These are phyloP conservation scores for Moesziomyces aphidis DNA, from an alignment of 1,284 basidiomycete genomes.

Conservation along the genomic window DNA sequence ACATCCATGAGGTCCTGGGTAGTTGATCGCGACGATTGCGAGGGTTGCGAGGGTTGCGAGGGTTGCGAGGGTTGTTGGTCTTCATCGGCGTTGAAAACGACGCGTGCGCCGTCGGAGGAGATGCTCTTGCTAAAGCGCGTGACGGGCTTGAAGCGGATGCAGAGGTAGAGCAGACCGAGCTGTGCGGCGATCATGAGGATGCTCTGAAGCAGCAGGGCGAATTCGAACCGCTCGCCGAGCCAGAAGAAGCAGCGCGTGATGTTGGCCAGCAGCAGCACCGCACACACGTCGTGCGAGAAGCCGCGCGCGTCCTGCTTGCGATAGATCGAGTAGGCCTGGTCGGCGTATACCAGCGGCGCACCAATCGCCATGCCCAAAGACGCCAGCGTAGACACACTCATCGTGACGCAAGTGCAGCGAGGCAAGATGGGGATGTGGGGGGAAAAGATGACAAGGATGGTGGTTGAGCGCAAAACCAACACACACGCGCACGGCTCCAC, in stretches of 20 bases:
- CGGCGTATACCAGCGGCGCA: slow-evolving; percentile 60
- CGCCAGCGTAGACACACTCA: slow-evolving; percentile 40
- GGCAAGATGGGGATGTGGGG: neutral
- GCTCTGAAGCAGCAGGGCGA: slow-evolving; percentile 71
- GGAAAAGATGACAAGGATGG: neutral
- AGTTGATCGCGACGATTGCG: neutral
- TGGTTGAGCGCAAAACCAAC: neutral
- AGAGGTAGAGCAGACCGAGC: slow-evolving; percentile 71
- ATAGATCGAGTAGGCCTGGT: slow-evolving; percentile 61
- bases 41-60: neutral
- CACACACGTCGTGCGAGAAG: slow-evolving; percentile 73
- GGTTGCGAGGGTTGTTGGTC: neutral
- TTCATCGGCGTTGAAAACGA: slow-evolving; percentile 32
- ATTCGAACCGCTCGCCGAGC: slow-evolving; percentile 80
- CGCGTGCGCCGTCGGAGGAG: slow-evolving; percentile 33
- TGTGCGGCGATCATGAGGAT: slow-evolving; percentile 70
- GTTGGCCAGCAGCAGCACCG: slow-evolving; percentile 59
- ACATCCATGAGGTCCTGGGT: slow-evolving; percentile 27
- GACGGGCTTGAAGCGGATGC: slow-evolving; percentile 69
- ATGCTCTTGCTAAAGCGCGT: slow-evolving; percentile 36
- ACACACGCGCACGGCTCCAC: no score
- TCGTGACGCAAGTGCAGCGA: slow-evolving; percentile 1
- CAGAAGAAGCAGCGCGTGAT: slow-evolving; percentile 75
- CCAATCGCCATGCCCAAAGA: slow-evolving; percentile 54
- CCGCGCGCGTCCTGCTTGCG: slow-evolving; percentile 76